Evolutionary conservation across 345 rosid genomes (phyloP), one percentile per base, ranked within the genome.

Genomic region (Eucalyptus curtisii): DNA sequence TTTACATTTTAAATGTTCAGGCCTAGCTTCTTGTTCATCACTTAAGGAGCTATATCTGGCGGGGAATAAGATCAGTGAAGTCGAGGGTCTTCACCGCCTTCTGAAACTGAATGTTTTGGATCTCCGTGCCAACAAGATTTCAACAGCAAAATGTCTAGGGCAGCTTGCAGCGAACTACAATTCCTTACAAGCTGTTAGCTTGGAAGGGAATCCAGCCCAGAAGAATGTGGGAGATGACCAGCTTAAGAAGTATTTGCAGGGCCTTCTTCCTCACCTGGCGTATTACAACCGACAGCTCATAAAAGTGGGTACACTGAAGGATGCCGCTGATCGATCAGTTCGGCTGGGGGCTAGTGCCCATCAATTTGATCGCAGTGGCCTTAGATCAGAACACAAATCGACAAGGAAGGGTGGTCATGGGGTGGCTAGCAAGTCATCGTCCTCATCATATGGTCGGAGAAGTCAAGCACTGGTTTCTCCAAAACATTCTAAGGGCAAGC

Each of bases 151-250:
- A 91, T 93, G 95, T 88, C 94, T 98, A 10, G 99, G 98, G 88
- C 99, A 95, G 92, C 98, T 98, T 15, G 99, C 99, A 27, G 98
- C 99, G n/a, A 97, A 97, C 92, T 96, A 96, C 95, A 96, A 90
- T 88, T 97, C 99, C 82, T 92, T 98, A 91, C 99, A 97, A 91
- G 99, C 98, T 87, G 95, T 97, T 90, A 95, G 98, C 95, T 90
- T 98, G 94, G 99, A 98, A 91, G 99, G 99, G 87, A 98, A 97
- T 91, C 98, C 99, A 42, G 99, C 98, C 13, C 99, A 97, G 94
- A 96, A 96, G 90, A 98, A 97, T 88, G 97, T 97, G 37, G 99
- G 99, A 88, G 99, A 98, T 85, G 99, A 98, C 86, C 96, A 96
- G 87, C 94, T 98, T 87, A 96, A 94, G 93, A 98, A 98, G 89